These are phyloP conservation scores for Penicillium sp. DNA, from an alignment of 2,329 filamentous ascomycete species.

Conservation along the genomic window DNA sequence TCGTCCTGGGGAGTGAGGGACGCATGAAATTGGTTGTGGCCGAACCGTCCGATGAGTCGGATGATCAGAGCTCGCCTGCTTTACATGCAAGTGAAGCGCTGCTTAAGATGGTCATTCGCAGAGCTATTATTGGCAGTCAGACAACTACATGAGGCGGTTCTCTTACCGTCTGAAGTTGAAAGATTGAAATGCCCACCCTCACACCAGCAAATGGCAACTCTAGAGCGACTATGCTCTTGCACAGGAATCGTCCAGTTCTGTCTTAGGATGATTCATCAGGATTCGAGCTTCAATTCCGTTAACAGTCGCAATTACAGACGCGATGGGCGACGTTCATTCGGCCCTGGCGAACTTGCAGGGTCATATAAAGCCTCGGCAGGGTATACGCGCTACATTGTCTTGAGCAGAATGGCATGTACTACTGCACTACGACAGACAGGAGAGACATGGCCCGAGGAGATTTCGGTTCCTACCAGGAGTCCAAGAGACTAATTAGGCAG, in stretches of 20 bases:
- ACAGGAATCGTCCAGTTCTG: too few species aligned
- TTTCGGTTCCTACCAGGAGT: not conserved
- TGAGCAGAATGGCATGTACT: not conserved
- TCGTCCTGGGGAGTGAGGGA: constrained; percentile 38
- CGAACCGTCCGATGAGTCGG: constrained; percentile 15
- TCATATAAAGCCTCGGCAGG: too few species aligned
- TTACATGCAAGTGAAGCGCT: constrained; percentile 32
- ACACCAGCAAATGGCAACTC: not conserved
- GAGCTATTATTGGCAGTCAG: constrained; percentile 23
- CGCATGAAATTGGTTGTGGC: constrained; percentile 35
- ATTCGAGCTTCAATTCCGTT: not conserved
- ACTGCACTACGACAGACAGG: not conserved
- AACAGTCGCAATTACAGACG: not conserved
- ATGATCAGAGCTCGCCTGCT: constrained; percentile 16
- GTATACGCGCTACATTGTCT: not conserved
- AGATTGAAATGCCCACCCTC: not conserved
- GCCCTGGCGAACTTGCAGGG: not conserved
- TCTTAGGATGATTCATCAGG: too few species aligned
- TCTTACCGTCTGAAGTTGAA: not conserved
- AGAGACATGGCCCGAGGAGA: not conserved
- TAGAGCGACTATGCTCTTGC: too few species aligned
- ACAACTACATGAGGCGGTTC: constrained; percentile 12
- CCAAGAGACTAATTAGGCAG: not conserved
- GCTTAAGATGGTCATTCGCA: constrained; percentile 29
- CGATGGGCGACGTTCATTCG: not conserved